These are phyloP conservation scores for Bacidia gigantensis DNA, from an alignment of 495 filamentous ascomycete genomes.

Conservation along the genomic window DNA sequence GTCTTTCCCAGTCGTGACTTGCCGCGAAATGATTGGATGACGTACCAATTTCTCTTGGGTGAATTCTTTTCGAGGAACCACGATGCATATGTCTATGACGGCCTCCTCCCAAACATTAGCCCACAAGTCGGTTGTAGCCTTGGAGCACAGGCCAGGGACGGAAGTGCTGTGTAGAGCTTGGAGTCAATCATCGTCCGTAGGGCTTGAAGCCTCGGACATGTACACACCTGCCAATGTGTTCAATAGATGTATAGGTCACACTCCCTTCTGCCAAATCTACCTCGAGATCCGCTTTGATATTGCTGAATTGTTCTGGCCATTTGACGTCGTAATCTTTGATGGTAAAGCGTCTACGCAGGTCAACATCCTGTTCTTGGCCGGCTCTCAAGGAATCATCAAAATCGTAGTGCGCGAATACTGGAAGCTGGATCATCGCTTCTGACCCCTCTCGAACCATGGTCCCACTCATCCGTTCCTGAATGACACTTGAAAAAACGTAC, in stretches of 20 bases:
- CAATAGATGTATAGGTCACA: slow-evolving; percentile 4
- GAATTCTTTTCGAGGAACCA: not conserved
- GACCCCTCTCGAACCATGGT: too few species aligned
- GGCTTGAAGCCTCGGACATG: too few species aligned
- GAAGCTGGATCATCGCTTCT: too few species aligned
- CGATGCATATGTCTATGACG: slow-evolving; percentile 8
- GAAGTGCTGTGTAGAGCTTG: too few species aligned
- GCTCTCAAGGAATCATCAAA: not conserved
- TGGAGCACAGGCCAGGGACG: slow-evolving; percentile 1
- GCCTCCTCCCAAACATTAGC: not conserved
- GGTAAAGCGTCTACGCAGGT: not conserved
- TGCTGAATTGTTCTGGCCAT: slow-evolving; percentile 2
- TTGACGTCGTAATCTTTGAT: slow-evolving; percentile 2
- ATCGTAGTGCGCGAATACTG: too few species aligned
- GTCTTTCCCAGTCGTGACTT: too few species aligned
- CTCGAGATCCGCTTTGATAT: slow-evolving; percentile 4
- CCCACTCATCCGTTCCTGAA: too few species aligned
- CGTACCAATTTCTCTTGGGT: not conserved
- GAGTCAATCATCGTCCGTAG: too few species aligned
- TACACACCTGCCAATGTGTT: slow-evolving; percentile 13
- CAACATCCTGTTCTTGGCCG: not conserved
- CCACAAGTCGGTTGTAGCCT: slow-evolving; percentile 1
- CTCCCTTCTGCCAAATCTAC: slow-evolving; percentile 3
- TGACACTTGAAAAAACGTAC: too few species aligned
- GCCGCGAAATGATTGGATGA: not conserved